Conservation (phyloP, 805 yeast species). For the Priceomyces haplophilus region DNA sequence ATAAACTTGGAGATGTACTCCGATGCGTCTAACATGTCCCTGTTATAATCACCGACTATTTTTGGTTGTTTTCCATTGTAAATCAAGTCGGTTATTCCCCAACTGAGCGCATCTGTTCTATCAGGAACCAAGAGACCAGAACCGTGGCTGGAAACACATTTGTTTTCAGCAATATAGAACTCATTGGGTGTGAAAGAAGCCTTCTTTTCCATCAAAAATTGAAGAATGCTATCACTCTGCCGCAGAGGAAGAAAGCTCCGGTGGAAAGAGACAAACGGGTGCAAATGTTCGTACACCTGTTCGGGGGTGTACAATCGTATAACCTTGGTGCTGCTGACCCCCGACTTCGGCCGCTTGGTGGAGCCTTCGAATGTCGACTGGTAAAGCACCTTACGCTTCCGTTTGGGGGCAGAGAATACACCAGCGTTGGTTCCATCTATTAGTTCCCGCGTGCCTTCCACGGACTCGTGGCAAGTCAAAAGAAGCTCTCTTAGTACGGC, state of each 20-base stretch:
- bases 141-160: constrained; percentile 57
- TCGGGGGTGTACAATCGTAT: constrained; percentile 48
- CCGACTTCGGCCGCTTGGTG: constrained; percentile 1
- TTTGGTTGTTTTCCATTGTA: constrained; percentile 43
- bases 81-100: constrained; percentile 16
- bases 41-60: constrained; percentile 29
- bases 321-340: constrained; percentile 17
- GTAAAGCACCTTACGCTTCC: constrained; percentile 10
- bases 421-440: constrained; percentile 35
- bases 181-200: constrained; percentile 38
- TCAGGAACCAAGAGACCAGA: constrained; percentile 19
- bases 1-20: constrained; percentile 38
- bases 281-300: constrained; percentile 45
- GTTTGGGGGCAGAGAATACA: too few species aligned
- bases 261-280: constrained; percentile 50
- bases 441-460: constrained; percentile 38
- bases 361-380: constrained; percentile 14
- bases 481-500: constrained; percentile 50
- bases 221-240: constrained; percentile 45
- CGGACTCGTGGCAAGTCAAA: constrained; percentile 51
- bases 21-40: constrained; percentile 37
- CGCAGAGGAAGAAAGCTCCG: constrained; percentile 50
- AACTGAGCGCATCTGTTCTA: constrained; percentile 3
- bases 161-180: constrained; percentile 62
- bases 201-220: constrained; percentile 40